Evolutionary conservation across 176 grass and related monocot genomes (phyloP).

Genomic region (Urochloa ruziziensis): DNA sequence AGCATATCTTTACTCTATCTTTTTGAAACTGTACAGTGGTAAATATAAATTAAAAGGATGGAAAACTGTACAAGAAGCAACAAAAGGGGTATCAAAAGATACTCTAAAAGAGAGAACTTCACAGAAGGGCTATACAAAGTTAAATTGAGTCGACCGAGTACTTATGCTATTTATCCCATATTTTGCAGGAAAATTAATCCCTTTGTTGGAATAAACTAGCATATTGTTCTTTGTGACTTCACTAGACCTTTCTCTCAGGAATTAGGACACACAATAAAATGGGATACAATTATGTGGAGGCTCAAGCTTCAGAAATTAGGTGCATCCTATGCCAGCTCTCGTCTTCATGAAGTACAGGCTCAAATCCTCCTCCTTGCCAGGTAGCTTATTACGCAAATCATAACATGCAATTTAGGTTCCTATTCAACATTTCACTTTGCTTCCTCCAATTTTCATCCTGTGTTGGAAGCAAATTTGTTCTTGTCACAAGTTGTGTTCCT

Average conservation of each 20-base stretch:
- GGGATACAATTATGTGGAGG: conserved; percentile 80
- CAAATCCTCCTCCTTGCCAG: conserved; percentile 48
- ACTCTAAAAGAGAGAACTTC: too few relatives aligned
- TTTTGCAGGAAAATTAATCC: neutral
- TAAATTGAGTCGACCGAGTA: too few relatives aligned
- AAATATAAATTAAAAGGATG: too few relatives aligned
- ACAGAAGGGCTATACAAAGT: too few relatives aligned
- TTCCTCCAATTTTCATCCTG: neutral
- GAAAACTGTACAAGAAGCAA: too few relatives aligned
- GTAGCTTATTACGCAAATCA: too few relatives aligned
- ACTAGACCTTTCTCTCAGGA: conserved; percentile 43
- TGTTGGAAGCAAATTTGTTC: neutral
- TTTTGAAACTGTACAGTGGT: too few relatives aligned
- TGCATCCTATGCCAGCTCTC: conserved; percentile 69
- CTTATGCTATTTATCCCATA: neutral
- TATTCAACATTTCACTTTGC: neutral
- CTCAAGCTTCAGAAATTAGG: conserved; percentile 77
- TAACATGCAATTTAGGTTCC: neutral
- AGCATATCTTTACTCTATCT: neutral
- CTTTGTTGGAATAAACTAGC: neutral
- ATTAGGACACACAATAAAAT: conserved; percentile 74
- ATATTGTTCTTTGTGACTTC: conserved; percentile 10
- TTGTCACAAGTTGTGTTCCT: neutral
- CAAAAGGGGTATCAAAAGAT: too few relatives aligned
- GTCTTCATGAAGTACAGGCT: conserved; percentile 62